These are phyloP conservation scores for Eucalyptus victrix DNA, from an alignment of 345 rosid species.

Conservation along the genomic window DNA sequence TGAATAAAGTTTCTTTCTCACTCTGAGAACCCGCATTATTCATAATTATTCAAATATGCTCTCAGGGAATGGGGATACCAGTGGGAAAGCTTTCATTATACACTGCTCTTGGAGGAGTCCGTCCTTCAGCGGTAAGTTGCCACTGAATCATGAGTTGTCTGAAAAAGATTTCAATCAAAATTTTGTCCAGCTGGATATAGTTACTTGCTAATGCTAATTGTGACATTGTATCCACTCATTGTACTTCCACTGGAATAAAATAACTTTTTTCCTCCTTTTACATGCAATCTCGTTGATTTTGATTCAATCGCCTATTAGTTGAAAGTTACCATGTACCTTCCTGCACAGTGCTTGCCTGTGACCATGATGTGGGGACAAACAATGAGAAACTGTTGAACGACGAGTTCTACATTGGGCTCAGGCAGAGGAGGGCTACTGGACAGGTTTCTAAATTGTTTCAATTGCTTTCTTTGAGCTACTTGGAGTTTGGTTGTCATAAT, in stretches of 20 bases:
- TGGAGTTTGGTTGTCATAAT: background rate
- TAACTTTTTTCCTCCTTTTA: background rate
- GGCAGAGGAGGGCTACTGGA: conserved; percentile 93
- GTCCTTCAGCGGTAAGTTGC: conserved; percentile 83
- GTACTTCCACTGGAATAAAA: background rate
- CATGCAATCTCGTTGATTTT: background rate
- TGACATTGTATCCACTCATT: background rate
- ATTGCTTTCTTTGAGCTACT: background rate
- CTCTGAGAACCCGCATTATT: background rate
- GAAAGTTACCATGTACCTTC: background rate
- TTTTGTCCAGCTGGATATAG: background rate
- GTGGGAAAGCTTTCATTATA: conserved; percentile 93
- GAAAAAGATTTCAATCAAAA: background rate
- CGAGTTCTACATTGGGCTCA: conserved; percentile 90
- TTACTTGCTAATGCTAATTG: background rate
- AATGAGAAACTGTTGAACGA: conserved; percentile 80
- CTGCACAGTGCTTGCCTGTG: conserved; percentile 83
- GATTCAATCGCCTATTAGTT: background rate
- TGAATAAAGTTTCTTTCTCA: background rate
- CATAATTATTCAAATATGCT: background rate
- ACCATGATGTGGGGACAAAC: conserved; percentile 98
- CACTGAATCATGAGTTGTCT: background rate
- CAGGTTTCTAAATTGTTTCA: conserved; percentile 31
- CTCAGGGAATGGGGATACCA: conserved; percentile 98
- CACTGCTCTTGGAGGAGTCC: conserved; percentile 95